These are phyloP conservation scores for Coemansia guatemalensis DNA, from an alignment of 192 early-diverging fungal species.

Conservation along the genomic window DNA sequence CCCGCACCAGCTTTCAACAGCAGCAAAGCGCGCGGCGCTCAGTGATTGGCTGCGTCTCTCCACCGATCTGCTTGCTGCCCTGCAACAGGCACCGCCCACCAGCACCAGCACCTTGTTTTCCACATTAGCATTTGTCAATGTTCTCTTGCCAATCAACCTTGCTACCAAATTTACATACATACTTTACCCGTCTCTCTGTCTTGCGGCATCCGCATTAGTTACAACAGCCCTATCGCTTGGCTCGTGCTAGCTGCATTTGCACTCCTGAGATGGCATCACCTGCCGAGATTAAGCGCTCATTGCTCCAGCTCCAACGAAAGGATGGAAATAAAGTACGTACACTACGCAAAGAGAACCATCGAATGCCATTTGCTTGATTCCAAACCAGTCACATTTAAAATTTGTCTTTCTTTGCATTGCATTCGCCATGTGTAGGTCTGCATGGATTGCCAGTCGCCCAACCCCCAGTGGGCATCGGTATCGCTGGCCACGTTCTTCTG, in stretches of 20 bases:
- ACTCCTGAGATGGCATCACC: constrained; percentile 22
- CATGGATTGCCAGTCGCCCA: constrained; percentile 87
- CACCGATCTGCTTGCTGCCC: not conserved
- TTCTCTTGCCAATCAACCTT: not conserved
- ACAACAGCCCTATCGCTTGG: too few species aligned
- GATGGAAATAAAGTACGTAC: constrained; percentile 42
- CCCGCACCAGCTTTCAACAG: not conserved
- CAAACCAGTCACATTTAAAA: not conserved
- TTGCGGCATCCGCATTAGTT: too few species aligned
- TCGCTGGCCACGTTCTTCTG: constrained; percentile 96
- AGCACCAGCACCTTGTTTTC: too few species aligned
- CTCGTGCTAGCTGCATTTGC: not conserved
- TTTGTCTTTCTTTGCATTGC: constrained; percentile 2
- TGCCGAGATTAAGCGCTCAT: constrained; percentile 32
- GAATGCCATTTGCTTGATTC: not conserved
- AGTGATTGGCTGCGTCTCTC: constrained; percentile 12
- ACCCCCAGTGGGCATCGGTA: constrained; percentile 89
- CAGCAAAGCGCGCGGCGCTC: constrained; percentile 15
- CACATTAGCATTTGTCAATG: not conserved
- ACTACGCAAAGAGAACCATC: too few species aligned
- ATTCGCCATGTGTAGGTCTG: constrained; percentile 57
- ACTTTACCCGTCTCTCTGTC: too few species aligned
- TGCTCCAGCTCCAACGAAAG: constrained; percentile 42
- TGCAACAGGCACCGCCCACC: too few species aligned
- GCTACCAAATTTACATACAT: too few species aligned